Evolutionary conservation across 2,329 filamentous ascomycete genomes (phyloP), one percentile per base, ranked within the genome.

Genomic region (Colletotrichum sp.): DNA sequence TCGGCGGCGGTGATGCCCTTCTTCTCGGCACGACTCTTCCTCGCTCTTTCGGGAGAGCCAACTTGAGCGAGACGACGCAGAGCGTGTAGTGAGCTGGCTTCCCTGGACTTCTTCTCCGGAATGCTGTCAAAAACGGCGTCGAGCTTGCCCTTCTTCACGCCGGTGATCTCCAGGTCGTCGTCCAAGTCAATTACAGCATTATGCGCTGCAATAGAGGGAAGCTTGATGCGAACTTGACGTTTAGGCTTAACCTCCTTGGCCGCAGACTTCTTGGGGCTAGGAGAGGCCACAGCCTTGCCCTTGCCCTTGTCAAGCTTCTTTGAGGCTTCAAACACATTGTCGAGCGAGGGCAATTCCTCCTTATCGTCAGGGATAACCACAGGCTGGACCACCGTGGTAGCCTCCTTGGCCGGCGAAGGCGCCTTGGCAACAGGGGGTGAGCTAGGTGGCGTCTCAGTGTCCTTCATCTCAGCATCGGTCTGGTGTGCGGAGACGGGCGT

Each of bases 51-150:
- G 66, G 90, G 93, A 8, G 93, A 93, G 68, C 89, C 90, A 27
- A 97, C 84, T 76, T 95, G 92, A 4, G 95, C 95, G 16, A 98
- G 90, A 72, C 92, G 91, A 74, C 93, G 93, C n/a, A 97, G 87
- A 18, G 90, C 90, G 30, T 93, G 89, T 75, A 96, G 86, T 0
- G 94, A 92, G 30, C 88, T 87, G 3, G 90, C 87, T 79, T 94
- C 93, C 68, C 92, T 88, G n/a, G 89, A 85, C 80, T 91, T 92
- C 80, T 90, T 92, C 66, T 87, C 86, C 0, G 93, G 94, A 4
- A 94, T 83, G 18, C 91, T 93, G 80, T 95, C 92, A 78, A 97
- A 96, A 4, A 95, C 89, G n/a, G 87, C 85, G 74, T 91, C 87
- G 30, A 93, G 80, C 78, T 87, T 92, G 80, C 86, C 87, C 77